These are phyloP conservation scores for Boletellus sp. DNA, from an alignment of 768 basidiomycete genomes.

Conservation along the genomic window DNA sequence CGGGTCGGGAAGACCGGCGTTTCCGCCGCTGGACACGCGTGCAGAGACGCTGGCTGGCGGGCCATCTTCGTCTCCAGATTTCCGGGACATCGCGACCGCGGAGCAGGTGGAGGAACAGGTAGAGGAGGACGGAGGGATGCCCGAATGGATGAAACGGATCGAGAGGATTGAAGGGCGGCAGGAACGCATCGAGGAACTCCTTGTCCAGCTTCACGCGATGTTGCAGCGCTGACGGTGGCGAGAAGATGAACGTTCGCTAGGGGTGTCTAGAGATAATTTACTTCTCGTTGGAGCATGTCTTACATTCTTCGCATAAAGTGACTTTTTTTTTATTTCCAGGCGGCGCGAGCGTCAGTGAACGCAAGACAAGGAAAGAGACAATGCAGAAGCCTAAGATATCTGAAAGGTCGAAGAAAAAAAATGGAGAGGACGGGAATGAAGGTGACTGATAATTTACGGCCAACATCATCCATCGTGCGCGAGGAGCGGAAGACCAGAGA, in stretches of 20 bases:
- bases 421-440: neutral
- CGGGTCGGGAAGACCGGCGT: constrained; percentile 8
- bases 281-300: neutral
- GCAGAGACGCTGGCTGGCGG: constrained; percentile 14
- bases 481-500: neutral
- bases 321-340: constrained; percentile 2
- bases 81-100: constrained; percentile 18
- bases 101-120: constrained; percentile 27
- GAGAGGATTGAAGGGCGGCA: constrained; percentile 43
- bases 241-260: neutral
- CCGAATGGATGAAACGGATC: constrained; percentile 34
- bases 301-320: constrained; percentile 1
- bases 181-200: constrained; percentile 45
- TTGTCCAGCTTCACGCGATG: constrained; percentile 31
- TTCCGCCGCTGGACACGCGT: constrained; percentile 25
- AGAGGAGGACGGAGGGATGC: constrained; percentile 25
- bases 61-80: constrained; percentile 29
- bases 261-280: neutral
- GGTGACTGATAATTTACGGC: constrained; percentile 28
- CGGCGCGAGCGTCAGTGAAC: constrained; percentile 4
- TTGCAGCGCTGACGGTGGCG: constrained; percentile 6
- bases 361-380: constrained; percentile 3
- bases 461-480: neutral
- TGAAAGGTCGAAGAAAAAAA: neutral
- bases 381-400: constrained; percentile 8